Evolutionary conservation across 768 basidiomycete species (phyloP).

Genomic region (Cystobasidium tubakii): DNA sequence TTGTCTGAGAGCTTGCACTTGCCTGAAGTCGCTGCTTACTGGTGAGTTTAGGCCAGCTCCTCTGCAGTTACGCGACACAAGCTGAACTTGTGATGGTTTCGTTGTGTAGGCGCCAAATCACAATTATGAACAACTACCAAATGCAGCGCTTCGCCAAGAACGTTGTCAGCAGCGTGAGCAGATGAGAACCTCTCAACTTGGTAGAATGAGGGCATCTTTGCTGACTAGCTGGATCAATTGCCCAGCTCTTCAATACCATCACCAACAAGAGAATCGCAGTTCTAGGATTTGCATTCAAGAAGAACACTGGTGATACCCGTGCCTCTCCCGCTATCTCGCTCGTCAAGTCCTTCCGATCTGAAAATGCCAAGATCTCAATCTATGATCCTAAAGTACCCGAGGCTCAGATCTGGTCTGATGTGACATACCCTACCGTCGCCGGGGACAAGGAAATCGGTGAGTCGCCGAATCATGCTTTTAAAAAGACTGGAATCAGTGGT

Average conservation of each 20-base stretch:
- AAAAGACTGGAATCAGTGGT: background rate
- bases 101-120: constrained; percentile 61
- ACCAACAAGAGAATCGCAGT: constrained; percentile 95
- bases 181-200: background rate
- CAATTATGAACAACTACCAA: constrained; percentile 98
- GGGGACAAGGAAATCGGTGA: constrained; percentile 59
- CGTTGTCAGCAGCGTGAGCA: constrained; percentile 70
- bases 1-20: constrained; percentile 88
- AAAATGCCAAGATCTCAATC: constrained; percentile 75
- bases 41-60: constrained; percentile 54
- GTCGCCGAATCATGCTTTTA: constrained; percentile 46
- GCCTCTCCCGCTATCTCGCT: constrained; percentile 93
- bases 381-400: constrained; percentile 84
- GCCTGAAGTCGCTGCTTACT: constrained; percentile 94
- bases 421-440: constrained; percentile 55
- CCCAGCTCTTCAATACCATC: constrained; percentile 84
- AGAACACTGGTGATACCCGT: constrained; percentile 97
- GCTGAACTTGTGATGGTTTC: background rate
- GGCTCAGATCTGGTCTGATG: constrained; percentile 70
- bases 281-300: constrained; percentile 98
- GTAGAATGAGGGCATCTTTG: background rate
- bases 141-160: constrained; percentile 91
- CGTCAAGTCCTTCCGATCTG: constrained; percentile 84
- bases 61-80: background rate
- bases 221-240: background rate